Conservation (phyloP, 2,329 filamentous ascomycete genomes). For the Harringtonia aguacate region DNA sequence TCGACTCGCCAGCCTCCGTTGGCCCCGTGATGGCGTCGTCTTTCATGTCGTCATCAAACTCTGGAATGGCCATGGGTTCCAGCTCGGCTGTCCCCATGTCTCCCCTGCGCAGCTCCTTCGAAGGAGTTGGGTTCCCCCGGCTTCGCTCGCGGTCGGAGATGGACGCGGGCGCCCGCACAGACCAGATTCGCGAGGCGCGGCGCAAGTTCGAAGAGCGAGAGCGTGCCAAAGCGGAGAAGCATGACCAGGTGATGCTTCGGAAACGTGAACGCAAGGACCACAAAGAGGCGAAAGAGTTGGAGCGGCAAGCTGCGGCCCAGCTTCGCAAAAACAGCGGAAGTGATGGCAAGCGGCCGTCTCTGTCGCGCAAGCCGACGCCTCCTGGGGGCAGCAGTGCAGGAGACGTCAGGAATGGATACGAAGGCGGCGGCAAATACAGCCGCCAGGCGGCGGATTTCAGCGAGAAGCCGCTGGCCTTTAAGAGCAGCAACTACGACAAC, state of each 20-base stretch:
- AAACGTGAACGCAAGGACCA: slow-evolving; percentile 48
- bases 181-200: slow-evolving; percentile 49
- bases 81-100: slow-evolving; percentile 29
- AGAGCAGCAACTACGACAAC: slow-evolving; percentile 35
- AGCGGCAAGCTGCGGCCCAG: slow-evolving; percentile 30
- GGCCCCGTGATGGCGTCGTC: slow-evolving; percentile 2
- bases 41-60: slow-evolving; percentile 14
- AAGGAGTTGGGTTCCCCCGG: slow-evolving; percentile 41
- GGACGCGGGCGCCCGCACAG: slow-evolving; percentile 40
- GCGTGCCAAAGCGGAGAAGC: slow-evolving; percentile 50
- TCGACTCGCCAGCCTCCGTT: slow-evolving; percentile 16
- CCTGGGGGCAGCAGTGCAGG: slow-evolving; percentile 9
- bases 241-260: slow-evolving; percentile 45
- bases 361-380: slow-evolving; percentile 16
- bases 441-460: slow-evolving; percentile 3
- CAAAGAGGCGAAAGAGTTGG: slow-evolving; percentile 42
- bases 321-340: slow-evolving; percentile 25
- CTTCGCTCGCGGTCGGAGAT: slow-evolving; percentile 50
- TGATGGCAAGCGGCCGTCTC: slow-evolving; percentile 7
- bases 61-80: slow-evolving; percentile 6
- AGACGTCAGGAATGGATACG: slow-evolving; percentile 9
- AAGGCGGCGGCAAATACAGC: slow-evolving; percentile 3
- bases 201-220: slow-evolving; percentile 54
- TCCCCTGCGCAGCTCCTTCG: slow-evolving; percentile 48
- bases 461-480: slow-evolving; percentile 33